Conservation (phyloP, 495 filamentous ascomycete species). For the Penicillium tannophilum region DNA sequence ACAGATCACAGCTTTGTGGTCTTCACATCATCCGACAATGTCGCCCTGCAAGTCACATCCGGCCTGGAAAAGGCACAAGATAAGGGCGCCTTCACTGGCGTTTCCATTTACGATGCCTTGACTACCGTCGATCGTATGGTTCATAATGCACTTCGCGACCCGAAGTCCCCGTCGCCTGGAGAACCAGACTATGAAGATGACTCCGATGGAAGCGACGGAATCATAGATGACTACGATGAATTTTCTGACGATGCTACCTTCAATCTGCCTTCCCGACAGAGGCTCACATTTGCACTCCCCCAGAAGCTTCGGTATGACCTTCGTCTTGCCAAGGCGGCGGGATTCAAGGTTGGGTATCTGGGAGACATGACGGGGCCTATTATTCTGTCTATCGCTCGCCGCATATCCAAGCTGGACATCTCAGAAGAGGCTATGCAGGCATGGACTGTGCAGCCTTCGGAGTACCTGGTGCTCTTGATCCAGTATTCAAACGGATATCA, state of each 20-base stretch:
- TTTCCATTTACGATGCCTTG: slow-evolving; percentile 37
- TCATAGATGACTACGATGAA: slow-evolving; percentile 20
- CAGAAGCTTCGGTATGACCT: slow-evolving; percentile 64
- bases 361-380: slow-evolving; percentile 56
- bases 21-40: slow-evolving; percentile 57
- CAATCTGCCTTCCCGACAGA: slow-evolving; percentile 29
- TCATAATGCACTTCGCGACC: slow-evolving; percentile 14
- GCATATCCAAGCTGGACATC: slow-evolving; percentile 69
- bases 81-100: slow-evolving; percentile 21
- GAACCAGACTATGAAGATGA: slow-evolving; percentile 1
- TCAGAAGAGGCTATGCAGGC: slow-evolving; percentile 75
- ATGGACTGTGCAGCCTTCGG: slow-evolving; percentile 67
- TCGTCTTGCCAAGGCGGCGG: slow-evolving; percentile 58
- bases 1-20: slow-evolving; percentile 59
- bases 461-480: slow-evolving; percentile 82
- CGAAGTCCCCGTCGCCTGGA: slow-evolving; percentile 11
- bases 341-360: slow-evolving; percentile 73
- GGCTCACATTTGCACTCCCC: not conserved
- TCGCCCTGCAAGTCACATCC: slow-evolving; percentile 43
- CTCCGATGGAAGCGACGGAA: slow-evolving; percentile 15
- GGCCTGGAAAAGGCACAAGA: slow-evolving; percentile 46
- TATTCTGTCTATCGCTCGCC: slow-evolving; percentile 62
- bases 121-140: slow-evolving; percentile 41
- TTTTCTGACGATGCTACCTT: slow-evolving; percentile 37
- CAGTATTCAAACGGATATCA: slow-evolving; percentile 62